Evolutionary conservation across 176 grass and related monocot genomes (phyloP).

Genomic region (Zea mays): DNA sequence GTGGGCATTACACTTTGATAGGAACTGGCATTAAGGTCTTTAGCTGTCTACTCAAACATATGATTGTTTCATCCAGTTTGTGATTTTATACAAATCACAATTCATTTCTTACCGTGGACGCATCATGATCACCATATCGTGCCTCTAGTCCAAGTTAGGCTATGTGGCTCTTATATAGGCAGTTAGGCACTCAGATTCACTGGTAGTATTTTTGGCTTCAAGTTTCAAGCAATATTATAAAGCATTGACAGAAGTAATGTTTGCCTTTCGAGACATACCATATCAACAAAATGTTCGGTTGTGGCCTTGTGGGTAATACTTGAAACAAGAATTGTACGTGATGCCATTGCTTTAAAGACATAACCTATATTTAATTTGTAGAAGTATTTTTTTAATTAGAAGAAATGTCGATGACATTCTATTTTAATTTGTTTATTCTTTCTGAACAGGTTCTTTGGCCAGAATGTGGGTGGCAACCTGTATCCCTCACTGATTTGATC

Average conservation of each 20-base stretch:
- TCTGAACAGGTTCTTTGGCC: slow-evolving; percentile 73
- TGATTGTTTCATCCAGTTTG: neutral
- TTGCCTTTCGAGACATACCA: neutral
- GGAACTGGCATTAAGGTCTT: neutral
- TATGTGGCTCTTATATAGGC: neutral
- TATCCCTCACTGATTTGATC: slow-evolving; percentile 79
- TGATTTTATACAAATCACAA: neutral
- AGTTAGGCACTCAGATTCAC: neutral
- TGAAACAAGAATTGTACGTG: neutral
- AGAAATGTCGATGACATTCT: neutral
- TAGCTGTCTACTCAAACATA: neutral
- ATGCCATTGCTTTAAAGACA: neutral
- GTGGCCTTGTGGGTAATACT: neutral
- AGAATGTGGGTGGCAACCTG: slow-evolving; percentile 82
- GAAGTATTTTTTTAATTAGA: neutral
- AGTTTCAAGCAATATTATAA: neutral
- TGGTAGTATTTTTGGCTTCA: neutral
- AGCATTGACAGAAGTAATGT: neutral
- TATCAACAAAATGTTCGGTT: neutral
- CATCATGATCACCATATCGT: slow-evolving; percentile 13
- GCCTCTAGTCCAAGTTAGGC: neutral
- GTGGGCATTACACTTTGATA: neutral
- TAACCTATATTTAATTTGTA: neutral
- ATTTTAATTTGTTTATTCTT: slow-evolving; percentile 30
- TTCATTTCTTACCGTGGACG: slow-evolving; percentile 17